Base-by-base conservation (phyloP, 352 stramenopile genomes). In the Aphanomyces euteiches region DNA sequence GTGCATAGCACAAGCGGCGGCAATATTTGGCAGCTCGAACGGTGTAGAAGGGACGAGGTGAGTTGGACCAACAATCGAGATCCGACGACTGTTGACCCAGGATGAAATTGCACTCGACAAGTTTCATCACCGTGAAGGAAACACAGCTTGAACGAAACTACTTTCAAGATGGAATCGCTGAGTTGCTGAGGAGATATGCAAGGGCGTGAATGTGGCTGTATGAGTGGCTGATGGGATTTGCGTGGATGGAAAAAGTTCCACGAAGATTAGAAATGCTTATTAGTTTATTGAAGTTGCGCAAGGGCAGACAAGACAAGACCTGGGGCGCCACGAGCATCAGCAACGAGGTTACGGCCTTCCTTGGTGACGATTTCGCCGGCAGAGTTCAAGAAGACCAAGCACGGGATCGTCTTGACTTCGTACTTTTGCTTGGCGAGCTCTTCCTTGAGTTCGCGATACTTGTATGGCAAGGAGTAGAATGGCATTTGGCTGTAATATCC, bases 391-490 rank as follows among this genome's bases (percentile, higher is more conserved):
- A 98, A 95, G 50, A 97, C 82, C 37, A 98, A 79, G 73, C 85
- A 89, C 56, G 95, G 95, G 81, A 98, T 96, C 21, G 87, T 89
- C 19, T 77, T 87, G 70, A 97, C 86, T 61, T 84, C 83, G 72
- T 96, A 96, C 15, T 45, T 7, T 73, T 88, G 85, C 61, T 81
- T 78, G 77, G 83, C 87, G 43, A 98, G 78, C 64, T 76, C 79
- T 63, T 94, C 82, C 75, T 92, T 81, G 17, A 78, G 72, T 54
- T 80, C 73, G 77, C 86, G 81, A 68, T 92, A 83, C 66, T 96
- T 90, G 61, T 92, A 98, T 12, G 93, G 95, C n/a, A 99, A 54
- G 7, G 97, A 94, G 13, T 96, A 73, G 91, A 97, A 99, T 64
- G 87, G 86, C 83, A 98, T 93, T 70, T 95, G 74, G 5, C 72